Evolutionary conservation across 2,329 filamentous ascomycete species (phyloP), one percentile per base, ranked within the genome.

Genomic region (Aspergillus aculeatinus): DNA sequence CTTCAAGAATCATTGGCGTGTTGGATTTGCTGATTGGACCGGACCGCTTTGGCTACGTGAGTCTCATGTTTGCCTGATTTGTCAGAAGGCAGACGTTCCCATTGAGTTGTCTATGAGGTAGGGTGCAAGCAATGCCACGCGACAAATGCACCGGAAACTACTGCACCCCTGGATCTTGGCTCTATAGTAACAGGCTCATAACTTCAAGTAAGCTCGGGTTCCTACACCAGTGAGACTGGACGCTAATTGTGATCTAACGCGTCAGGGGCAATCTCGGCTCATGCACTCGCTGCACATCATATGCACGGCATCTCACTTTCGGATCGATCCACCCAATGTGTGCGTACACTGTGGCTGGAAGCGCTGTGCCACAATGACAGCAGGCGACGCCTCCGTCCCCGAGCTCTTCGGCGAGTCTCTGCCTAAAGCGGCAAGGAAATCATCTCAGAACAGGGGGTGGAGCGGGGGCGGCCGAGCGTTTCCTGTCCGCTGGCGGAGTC

Each of bases 371-470:
- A 44, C 39, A 44, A 12, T 44, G 39, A 44, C 39, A 44, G 14
- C 39, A 44, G 39, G 7, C 6, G 16, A 44, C 39, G 16, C 5
- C 16, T 16, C 39, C 14, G 9, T 44, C 7, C 39, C 6, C 2
- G n/a, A 44, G 39, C 39, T 16, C 6, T 4, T 16, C 16, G 39
- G 16, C 4, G 10, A 10, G 33, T 31, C 12, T 12, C 39, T 14
- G 11, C 61, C 63, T 63, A 71, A 72, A 72, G 71, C 69, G 69
- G 70, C 68, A 65, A 67, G 60, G 48, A 55, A 58, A 65, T 57
- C 55, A 62, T 57, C 62, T 64, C 21, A 61, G 66, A 67, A 60
- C 58, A 65, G 65, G 67, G 69, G 71, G 71, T 65, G 71, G 71
- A 71, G 71, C 70, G 71, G 70, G 71, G 63, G 56, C 65, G 62